phyloP scores from a whole-genome alignment of 306 rosid genomes.

The Boehmeria nivea region DNA sequence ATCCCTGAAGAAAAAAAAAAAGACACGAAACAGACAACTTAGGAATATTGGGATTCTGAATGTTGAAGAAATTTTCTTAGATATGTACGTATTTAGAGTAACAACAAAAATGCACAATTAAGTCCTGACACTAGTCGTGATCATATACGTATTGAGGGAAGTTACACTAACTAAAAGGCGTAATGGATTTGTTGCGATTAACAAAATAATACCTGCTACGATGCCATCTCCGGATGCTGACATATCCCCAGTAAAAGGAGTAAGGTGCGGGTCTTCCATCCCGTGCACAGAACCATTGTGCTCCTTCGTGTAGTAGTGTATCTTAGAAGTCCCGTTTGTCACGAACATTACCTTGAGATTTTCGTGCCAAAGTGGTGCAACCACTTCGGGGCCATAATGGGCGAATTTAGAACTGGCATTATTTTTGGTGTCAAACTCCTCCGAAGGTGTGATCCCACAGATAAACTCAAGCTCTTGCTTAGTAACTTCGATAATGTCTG shows the following conservation, averaged over 20 bases:
- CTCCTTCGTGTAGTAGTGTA: conserved; percentile 83
- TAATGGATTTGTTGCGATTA: too few relatives aligned
- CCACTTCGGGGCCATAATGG: conserved; percentile 61
- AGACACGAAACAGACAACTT: conserved; percentile 1
- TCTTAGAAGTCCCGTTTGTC: conserved; percentile 94
- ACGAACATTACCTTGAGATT: conserved; percentile 86
- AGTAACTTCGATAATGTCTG: conserved; percentile 87
- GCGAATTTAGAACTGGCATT: conserved; percentile 70
- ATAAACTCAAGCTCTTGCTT: conserved; percentile 94
- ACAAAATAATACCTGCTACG: conserved; percentile 61
- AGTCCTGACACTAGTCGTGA: too few relatives aligned
- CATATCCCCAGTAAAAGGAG: conserved; percentile 77
- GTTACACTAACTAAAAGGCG: too few relatives aligned
- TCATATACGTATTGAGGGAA: too few relatives aligned
- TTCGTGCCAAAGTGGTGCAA: conserved; percentile 75
- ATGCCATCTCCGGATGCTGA: conserved; percentile 96
- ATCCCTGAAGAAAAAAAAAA: conserved; percentile 51
- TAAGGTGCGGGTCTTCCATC: conserved; percentile 82
- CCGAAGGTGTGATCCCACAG: conserved; percentile 70
- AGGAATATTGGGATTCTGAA: conserved; percentile 15
- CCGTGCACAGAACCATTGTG: conserved; percentile 67
- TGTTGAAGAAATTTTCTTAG: too few relatives aligned
- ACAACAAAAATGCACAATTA: too few relatives aligned
- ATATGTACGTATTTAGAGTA: too few relatives aligned
- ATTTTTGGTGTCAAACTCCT: conserved; percentile 82